Percentiles rank a stretch among this genome's conserved stretches.
These are phyloP conservation scores for Erythrophleum ivorense DNA, from an alignment of 331 rosid genomes.

Conservation along the genomic window DNA sequence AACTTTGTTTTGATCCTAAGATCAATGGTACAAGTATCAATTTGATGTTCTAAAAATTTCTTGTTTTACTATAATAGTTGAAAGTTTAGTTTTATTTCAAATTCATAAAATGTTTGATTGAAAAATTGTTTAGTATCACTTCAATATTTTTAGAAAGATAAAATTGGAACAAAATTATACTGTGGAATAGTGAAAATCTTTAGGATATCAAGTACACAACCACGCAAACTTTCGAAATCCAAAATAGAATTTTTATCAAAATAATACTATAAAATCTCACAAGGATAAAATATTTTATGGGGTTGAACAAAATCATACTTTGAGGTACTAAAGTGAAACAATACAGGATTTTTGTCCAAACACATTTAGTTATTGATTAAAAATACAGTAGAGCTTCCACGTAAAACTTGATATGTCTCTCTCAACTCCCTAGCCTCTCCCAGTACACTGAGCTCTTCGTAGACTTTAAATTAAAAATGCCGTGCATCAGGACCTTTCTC, in stretches of 20 bases:
- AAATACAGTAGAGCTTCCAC: not conserved
- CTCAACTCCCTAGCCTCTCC: constrained; percentile 39
- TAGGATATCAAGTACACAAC: too few species aligned
- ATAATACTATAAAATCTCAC: not conserved
- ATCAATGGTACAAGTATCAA: too few species aligned
- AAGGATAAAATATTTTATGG: not conserved
- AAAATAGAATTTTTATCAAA: too few species aligned
- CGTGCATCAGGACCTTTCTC: constrained; percentile 29
- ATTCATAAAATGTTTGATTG: not conserved
- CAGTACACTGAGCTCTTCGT: constrained; percentile 40
- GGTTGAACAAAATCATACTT: not conserved
- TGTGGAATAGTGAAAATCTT: too few species aligned
- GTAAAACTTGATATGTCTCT: constrained; percentile 35
- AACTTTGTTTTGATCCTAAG: not conserved
- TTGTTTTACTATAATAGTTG: too few species aligned
- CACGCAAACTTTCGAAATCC: too few species aligned
- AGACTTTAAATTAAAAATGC: constrained; percentile 36
- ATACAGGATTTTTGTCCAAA: not conserved
- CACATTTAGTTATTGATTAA: not conserved
- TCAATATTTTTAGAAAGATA: not conserved
- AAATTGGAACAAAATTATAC: too few species aligned
- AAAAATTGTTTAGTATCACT: too few species aligned
- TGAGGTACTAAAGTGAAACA: not conserved
- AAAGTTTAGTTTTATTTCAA: not conserved
- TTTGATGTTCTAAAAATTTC: too few species aligned